A percentile compares a stretch with the other conserved stretches of the same genome.
These are phyloP conservation scores for Aspergillus sp. DNA, from an alignment of 2,329 filamentous ascomycete species.

Conservation along the genomic window DNA sequence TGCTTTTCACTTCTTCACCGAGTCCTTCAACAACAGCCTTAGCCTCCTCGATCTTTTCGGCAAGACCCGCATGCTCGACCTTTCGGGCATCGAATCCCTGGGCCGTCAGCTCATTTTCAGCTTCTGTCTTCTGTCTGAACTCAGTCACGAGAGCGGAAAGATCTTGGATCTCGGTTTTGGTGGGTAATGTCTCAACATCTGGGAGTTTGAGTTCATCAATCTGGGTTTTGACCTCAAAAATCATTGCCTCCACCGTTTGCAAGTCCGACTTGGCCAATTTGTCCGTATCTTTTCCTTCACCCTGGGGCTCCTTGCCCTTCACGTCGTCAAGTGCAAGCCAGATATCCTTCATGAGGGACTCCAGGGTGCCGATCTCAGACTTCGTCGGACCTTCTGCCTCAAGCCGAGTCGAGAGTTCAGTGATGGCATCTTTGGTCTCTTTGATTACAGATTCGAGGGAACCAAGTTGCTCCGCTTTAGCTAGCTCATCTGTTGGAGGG, in stretches of 20 bases:
- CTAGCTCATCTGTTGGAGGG: constrained; percentile 61
- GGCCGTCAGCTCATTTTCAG: constrained; percentile 66
- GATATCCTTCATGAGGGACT: constrained; percentile 74
- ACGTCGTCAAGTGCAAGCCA: constrained; percentile 71
- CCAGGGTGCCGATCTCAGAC: constrained; percentile 72
- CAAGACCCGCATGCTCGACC: constrained; percentile 72
- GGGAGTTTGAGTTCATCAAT: constrained; percentile 69
- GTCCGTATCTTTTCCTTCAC: constrained; percentile 46
- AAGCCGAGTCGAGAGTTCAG: constrained; percentile 61
- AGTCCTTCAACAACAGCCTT: constrained; percentile 74
- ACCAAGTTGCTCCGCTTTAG: constrained; percentile 58
- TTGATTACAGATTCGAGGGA: constrained; percentile 63
- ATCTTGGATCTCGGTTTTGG: constrained; percentile 69
- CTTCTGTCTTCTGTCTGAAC: constrained; percentile 58
- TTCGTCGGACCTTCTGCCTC: constrained; percentile 67
- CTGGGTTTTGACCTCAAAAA: constrained; percentile 77
- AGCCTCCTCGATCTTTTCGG: constrained; percentile 73
- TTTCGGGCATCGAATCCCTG: constrained; percentile 81
- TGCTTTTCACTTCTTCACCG: constrained; percentile 69
- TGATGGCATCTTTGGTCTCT: constrained; percentile 70
- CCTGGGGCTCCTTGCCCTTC: constrained; percentile 39
- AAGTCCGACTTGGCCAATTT: constrained; percentile 76
- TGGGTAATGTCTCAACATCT: constrained; percentile 65
- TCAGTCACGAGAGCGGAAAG: constrained; percentile 69
- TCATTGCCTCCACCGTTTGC: constrained; percentile 72